phyloP scores from a whole-genome alignment of 2,329 filamentous ascomycete genomes.

The Kalaharituber pfeilii region DNA sequence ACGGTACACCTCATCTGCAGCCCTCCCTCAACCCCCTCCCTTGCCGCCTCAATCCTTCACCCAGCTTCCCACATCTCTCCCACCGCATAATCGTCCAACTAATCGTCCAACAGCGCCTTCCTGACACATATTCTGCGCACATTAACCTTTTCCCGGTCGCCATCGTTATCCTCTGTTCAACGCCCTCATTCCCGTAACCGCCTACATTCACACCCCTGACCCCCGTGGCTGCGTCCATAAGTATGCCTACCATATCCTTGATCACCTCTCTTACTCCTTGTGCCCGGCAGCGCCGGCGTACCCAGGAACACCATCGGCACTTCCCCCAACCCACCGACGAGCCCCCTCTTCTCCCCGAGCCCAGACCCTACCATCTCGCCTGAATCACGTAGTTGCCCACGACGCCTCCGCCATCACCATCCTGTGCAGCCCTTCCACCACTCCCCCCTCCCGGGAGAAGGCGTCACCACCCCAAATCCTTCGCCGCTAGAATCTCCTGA shows the following conservation, averaged over 20 bases:
- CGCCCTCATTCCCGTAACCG: constrained; percentile 18
- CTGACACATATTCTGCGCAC: neutral
- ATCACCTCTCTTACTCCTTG: no score
- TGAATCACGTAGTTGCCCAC: no score
- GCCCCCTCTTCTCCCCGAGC: constrained; percentile 9
- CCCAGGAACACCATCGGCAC: constrained; percentile 7
- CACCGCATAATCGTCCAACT: constrained; percentile 80
- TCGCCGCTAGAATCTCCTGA: constrained; percentile 13
- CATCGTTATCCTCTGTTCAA: constrained; percentile 9
- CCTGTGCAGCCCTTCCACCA: constrained; percentile 4
- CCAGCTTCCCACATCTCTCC: constrained; percentile 78
- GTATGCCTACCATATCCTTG: constrained; percentile 15
- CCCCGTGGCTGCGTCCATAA: constrained; percentile 14
- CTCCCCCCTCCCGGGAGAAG: no score
- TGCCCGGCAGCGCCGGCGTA: constrained; percentile 7
- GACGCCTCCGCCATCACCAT: no score
- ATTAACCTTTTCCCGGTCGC: neutral
- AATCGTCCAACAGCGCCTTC: constrained; percentile 27
- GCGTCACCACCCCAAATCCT: constrained; percentile 3
- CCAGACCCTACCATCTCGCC: neutral
- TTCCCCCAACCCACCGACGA: constrained; percentile 18
- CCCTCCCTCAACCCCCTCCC: no score
- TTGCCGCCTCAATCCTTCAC: no score
- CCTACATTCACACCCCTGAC: constrained; percentile 18
- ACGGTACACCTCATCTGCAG: no score